Evolutionary conservation across 306 rosid species (phyloP), one percentile per base, ranked within the genome.

Genomic region (Pyrus communis): DNA sequence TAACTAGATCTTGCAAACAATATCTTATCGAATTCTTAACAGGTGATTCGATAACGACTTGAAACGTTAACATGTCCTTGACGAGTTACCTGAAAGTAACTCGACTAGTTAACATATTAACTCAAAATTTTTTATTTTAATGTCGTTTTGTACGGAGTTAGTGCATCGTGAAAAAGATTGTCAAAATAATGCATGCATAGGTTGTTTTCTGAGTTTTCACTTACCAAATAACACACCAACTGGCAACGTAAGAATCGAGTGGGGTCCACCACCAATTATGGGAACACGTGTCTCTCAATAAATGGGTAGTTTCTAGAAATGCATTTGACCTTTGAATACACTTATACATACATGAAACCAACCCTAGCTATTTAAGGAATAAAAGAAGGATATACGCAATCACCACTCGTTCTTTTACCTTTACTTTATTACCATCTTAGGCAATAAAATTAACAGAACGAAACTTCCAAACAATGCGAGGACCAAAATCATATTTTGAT

Each of bases 11-110:
- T 38, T 38, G 2, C 2, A 7, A 38, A 38, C 2, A 2, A 33
- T 7, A 38, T 7, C 2, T 38, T 7, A 38, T 38, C 0, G 2
- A 0, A 38, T 38, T 7, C 2, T 38, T 38, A 38, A 7, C 10
- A 38, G 0, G 0, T 38, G 42, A 35, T 0, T 0, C 2, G 10
- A 38, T 7, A 38, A 38, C 42, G 0, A 38, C 42, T 38, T 38
- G 0, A 38, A 38, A 38, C 10, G 10, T 7, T 38, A 35, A 35
- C 0, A 0, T 1, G 0, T 7, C 9, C 0, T 35, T 35, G 1
- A 38, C 0, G 10, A 38, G 42, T 38, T 7, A 38, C 42, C 8
- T 0, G 0, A 38, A 38, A 38, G 8, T 38, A 38, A 38, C 10
- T 2, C 2, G 2, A 1, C 10, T 38, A 38, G 10, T 38, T 7